These are phyloP conservation scores for Gentiana macrophylla DNA, from an alignment of 257 asterid genomes.

Conservation along the genomic window DNA sequence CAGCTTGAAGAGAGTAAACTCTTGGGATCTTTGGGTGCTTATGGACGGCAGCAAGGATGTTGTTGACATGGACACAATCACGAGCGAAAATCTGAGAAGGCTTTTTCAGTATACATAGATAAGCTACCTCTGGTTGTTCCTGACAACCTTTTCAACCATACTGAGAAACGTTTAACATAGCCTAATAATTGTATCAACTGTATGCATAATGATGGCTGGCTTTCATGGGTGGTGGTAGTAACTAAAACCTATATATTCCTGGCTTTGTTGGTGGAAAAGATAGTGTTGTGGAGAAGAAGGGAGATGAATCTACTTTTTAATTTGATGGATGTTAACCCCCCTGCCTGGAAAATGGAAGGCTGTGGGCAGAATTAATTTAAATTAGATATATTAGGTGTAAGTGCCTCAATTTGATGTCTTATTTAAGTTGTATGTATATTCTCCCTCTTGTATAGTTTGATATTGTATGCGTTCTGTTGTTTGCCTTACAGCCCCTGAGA, in stretches of 20 bases:
- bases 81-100: constrained; percentile 80
- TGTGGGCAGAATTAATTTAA: constrained; percentile 33
- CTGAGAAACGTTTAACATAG: constrained; percentile 71
- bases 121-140: constrained; percentile 79
- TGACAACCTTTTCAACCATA: constrained; percentile 57
- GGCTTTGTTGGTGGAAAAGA: constrained; percentile 4
- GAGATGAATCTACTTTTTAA: no score
- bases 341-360: constrained; percentile 38
- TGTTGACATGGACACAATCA: constrained; percentile 56
- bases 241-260: constrained; percentile 8
- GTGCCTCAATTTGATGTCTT: constrained; percentile 12
- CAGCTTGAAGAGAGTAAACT: constrained; percentile 77
- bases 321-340: no score
- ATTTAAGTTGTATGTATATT: constrained; percentile 24
- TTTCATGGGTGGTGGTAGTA: no score
- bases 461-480: no score
- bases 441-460: constrained; percentile 13
- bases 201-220: no score
- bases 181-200: constrained; percentile 8
- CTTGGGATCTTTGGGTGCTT: constrained; percentile 84
- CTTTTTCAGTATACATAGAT: constrained; percentile 77
- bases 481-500: no score
- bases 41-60: constrained; percentile 61
- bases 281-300: constrained; percentile 21
- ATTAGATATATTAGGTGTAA: constrained; percentile 2